Percentiles rank a stretch among this genome's conserved stretches.
Conservation (phyloP, 345 rosid species). For the Populus deltoides region DNA sequence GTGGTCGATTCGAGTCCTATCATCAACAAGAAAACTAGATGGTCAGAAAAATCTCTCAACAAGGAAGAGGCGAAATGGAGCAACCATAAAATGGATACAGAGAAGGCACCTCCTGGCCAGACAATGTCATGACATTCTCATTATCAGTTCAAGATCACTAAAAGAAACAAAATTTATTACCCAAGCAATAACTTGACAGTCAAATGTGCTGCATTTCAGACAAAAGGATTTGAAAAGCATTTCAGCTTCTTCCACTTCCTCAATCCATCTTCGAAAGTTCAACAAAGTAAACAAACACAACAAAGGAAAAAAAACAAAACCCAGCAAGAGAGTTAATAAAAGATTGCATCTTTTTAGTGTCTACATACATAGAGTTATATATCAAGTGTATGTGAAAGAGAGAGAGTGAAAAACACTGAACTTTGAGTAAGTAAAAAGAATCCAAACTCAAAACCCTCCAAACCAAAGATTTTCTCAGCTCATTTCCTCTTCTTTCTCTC, state of each 20-base stretch:
- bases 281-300: no score
- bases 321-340: background rate
- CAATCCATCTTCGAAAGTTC: background rate
- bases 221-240: background rate
- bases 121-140: background rate
- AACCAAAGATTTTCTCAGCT: background rate
- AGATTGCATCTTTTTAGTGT: background rate
- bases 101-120: background rate
- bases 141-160: background rate
- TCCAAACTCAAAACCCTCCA: background rate
- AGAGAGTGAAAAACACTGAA: background rate
- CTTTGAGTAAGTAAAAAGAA: background rate
- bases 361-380: no score
- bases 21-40: background rate
- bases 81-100: background rate
- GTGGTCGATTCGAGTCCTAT: background rate
- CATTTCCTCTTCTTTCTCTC: background rate
- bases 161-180: background rate
- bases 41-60: background rate
- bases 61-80: background rate
- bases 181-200: background rate
- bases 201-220: background rate
- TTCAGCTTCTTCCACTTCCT: background rate
- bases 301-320: background rate
- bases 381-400: background rate